Evolutionary conservation across 495 filamentous ascomycete genomes (phyloP).

Genomic region (Pyrenopolyporus hunteri): DNA sequence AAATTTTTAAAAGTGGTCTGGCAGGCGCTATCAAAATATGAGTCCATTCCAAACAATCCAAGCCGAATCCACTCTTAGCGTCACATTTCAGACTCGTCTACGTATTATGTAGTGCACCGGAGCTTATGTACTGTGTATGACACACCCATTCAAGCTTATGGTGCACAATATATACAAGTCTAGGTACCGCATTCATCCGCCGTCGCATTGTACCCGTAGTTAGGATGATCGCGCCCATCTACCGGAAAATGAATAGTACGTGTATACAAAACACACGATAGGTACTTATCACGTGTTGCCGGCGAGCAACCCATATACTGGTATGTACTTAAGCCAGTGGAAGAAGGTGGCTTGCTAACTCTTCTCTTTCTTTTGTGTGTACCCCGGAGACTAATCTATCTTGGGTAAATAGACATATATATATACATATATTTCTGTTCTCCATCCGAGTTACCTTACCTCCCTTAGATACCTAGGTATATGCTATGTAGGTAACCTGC

Average conservation of each 20-base stretch:
- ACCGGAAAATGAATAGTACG: conserved; percentile 22
- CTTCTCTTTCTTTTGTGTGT: neutral
- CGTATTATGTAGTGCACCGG: too few relatives aligned
- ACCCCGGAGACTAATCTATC: too few relatives aligned
- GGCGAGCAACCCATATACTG: neutral
- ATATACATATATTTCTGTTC: too few relatives aligned
- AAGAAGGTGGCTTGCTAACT: conserved; percentile 3
- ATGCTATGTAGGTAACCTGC: too few relatives aligned
- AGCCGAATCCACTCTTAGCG: conserved; percentile 12
- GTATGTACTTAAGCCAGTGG: too few relatives aligned
- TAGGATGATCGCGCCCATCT: conserved; percentile 18
- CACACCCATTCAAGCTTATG: conserved; percentile 11
- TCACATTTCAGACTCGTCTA: too few relatives aligned
- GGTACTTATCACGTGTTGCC: too few relatives aligned
- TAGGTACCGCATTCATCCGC: conserved; percentile 5
- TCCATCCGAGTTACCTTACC: too few relatives aligned
- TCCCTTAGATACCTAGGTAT: too few relatives aligned
- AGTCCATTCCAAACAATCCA: conserved; percentile 14
- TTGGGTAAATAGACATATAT: too few relatives aligned
- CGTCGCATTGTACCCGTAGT: neutral
- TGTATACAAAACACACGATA: neutral
- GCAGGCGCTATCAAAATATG: neutral
- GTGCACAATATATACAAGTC: neutral
- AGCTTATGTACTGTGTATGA: too few relatives aligned
- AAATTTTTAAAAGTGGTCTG: too few relatives aligned